Conservation (phyloP, 176 grass and related monocot genomes). For the Aegilops bicornis region DNA sequence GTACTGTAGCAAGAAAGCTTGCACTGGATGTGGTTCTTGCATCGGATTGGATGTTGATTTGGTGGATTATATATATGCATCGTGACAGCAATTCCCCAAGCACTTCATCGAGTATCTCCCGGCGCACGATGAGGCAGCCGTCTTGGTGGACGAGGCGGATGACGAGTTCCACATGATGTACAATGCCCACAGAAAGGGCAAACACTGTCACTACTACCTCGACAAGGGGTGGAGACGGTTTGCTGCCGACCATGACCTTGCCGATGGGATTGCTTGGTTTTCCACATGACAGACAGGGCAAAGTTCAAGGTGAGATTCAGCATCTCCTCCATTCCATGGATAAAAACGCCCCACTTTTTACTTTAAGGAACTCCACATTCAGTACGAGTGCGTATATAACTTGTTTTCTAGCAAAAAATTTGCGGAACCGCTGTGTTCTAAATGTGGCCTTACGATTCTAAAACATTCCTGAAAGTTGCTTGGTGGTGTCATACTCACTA, state of each 20-base stretch:
- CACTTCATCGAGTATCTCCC: conserved; percentile 50
- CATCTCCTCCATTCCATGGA: neutral
- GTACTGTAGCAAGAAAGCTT: no score
- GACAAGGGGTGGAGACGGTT: conserved; percentile 61
- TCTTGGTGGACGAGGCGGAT: conserved; percentile 49
- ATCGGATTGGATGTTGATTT: no score
- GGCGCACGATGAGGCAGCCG: conserved; percentile 36
- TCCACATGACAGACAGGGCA: conserved; percentile 44
- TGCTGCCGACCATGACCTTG: conserved; percentile 57
- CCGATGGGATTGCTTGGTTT: conserved; percentile 67
- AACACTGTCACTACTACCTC: neutral
- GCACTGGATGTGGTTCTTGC: no score
- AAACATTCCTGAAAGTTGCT: neutral
- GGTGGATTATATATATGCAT: neutral
- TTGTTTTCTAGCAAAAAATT: no score
- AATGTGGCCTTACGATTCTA: neutral
- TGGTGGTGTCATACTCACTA: neutral
- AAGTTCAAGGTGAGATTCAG: conserved; percentile 56
- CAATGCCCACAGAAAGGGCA: conserved; percentile 26
- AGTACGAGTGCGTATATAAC: neutral
- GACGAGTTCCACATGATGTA: conserved; percentile 51
- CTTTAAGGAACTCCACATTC: neutral
- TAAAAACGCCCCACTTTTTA: no score
- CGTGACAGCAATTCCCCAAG: conserved; percentile 43
- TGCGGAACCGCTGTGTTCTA: neutral